Conservation (phyloP, 2,329 filamentous ascomycete species). For the Zymoseptoria tritici region DNA sequence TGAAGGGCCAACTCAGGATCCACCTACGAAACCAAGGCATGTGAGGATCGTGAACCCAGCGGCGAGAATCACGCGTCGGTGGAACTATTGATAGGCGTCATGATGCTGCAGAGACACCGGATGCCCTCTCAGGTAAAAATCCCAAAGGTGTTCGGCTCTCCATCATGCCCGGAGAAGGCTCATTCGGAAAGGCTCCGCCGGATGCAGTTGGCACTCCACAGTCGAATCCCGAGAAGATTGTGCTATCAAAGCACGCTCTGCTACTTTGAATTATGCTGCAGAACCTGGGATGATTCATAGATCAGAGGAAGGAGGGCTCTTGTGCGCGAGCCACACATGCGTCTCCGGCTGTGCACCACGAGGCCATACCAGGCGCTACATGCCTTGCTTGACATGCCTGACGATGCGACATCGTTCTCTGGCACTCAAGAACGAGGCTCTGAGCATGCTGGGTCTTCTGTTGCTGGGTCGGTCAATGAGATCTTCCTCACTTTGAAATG, state of each 20-base stretch:
- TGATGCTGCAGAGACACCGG: background rate
- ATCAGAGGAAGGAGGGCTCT: background rate
- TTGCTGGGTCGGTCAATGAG: background rate
- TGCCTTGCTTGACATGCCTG: background rate
- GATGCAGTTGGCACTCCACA: background rate
- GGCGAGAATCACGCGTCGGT: conserved; percentile 12
- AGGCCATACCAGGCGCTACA: background rate
- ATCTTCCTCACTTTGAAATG: background rate
- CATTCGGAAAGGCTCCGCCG: conserved; percentile 7
- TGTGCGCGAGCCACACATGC: background rate
- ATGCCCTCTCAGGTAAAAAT: background rate
- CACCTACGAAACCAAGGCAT: conserved; percentile 15
- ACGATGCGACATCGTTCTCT: background rate
- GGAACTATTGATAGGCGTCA: conserved; percentile 20
- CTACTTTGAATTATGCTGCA: background rate
- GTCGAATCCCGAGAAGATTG: background rate
- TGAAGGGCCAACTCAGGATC: conserved; percentile 13
- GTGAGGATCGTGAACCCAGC: conserved; percentile 10
- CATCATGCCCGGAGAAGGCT: conserved; percentile 17
- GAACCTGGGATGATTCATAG: background rate
- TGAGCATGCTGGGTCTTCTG: background rate
- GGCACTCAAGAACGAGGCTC: background rate
- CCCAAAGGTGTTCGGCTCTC: conserved; percentile 20
- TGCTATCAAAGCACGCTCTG: background rate
- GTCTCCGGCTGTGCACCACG: background rate